Evolutionary conservation across 2,329 filamentous ascomycete species (phyloP).

Genomic region (Chrysosporium keratinophilum): DNA sequence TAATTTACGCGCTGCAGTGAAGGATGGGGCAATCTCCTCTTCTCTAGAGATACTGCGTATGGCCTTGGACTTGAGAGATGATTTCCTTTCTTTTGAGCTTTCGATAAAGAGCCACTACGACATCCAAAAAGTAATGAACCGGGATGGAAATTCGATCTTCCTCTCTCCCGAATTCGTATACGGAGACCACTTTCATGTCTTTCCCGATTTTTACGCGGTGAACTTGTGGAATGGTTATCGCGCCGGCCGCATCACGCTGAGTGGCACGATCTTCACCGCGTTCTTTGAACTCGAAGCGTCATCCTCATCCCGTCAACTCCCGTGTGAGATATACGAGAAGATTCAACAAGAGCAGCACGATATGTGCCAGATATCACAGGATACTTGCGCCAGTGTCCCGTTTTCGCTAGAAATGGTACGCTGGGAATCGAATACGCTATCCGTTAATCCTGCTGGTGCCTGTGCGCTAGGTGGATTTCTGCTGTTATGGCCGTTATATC

Average conservation of each 20-base stretch:
- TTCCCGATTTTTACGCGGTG: constrained; percentile 45
- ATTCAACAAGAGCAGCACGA: constrained; percentile 24
- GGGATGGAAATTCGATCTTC: background rate
- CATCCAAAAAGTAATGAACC: constrained; percentile 16
- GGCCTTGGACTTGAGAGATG: constrained; percentile 27
- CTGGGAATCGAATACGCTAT: constrained; percentile 15
- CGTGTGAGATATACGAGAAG: constrained; percentile 22
- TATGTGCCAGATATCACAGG: constrained; percentile 24
- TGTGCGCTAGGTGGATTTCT: constrained; percentile 27
- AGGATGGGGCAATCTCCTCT: constrained; percentile 20
- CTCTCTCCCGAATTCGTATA: constrained; percentile 26
- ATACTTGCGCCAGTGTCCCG: constrained; percentile 32
- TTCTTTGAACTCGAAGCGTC: constrained; percentile 20
- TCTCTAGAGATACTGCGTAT: constrained; percentile 24
- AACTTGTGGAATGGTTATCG: constrained; percentile 52
- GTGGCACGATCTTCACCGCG: constrained; percentile 38
- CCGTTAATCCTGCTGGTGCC: constrained; percentile 17
- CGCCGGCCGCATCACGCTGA: constrained; percentile 47
- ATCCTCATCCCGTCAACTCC: background rate
- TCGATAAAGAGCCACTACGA: constrained; percentile 22
- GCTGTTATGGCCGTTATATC: constrained; percentile 31
- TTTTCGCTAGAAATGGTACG: constrained; percentile 24
- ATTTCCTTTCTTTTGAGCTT: constrained; percentile 27
- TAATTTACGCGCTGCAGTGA: constrained; percentile 29
- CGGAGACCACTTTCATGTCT: constrained; percentile 46